Evolutionary conservation across 1,139 yeast species (phyloP).

Genomic region (Hemisphaericaspora xylanilytica): DNA sequence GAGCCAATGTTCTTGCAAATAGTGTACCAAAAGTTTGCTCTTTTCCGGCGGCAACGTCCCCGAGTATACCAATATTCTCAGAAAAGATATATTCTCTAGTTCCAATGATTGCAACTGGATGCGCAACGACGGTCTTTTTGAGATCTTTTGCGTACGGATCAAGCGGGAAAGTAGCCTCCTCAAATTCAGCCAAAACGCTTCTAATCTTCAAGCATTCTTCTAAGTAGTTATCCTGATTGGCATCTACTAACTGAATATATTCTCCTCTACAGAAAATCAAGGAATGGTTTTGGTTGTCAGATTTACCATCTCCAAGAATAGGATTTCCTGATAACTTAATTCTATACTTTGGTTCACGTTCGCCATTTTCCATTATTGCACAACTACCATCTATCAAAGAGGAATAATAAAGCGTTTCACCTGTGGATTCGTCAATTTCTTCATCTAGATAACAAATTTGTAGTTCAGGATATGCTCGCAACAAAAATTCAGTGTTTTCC

Average conservation of each 20-base stretch:
- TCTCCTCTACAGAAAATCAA: slow-evolving; percentile 52
- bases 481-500: slow-evolving; percentile 36
- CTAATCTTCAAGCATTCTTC: slow-evolving; percentile 57
- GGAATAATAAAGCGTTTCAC: slow-evolving; percentile 29
- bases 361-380: slow-evolving; percentile 32
- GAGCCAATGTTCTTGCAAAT: slow-evolving; percentile 54
- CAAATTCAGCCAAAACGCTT: slow-evolving; percentile 50
- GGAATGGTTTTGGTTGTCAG: slow-evolving; percentile 56
- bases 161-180: slow-evolving; percentile 34
- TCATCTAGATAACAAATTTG: slow-evolving; percentile 45
- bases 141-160: slow-evolving; percentile 33
- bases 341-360: slow-evolving; percentile 40
- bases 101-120: slow-evolving; percentile 55
- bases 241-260: slow-evolving; percentile 53
- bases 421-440: slow-evolving; percentile 26
- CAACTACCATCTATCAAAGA: slow-evolving; percentile 47
- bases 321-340: slow-evolving; percentile 54
- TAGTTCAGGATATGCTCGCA: slow-evolving; percentile 45
- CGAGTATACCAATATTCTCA: slow-evolving; percentile 52
- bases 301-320: slow-evolving; percentile 55
- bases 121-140: slow-evolving; percentile 22
- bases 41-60: slow-evolving; percentile 58
- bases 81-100: slow-evolving; percentile 56
- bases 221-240: slow-evolving; percentile 55
- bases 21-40: slow-evolving; percentile 59